Evolutionary conservation across 2,329 filamentous ascomycete species (phyloP).

Genomic region (Pseudocercospora crystallina): DNA sequence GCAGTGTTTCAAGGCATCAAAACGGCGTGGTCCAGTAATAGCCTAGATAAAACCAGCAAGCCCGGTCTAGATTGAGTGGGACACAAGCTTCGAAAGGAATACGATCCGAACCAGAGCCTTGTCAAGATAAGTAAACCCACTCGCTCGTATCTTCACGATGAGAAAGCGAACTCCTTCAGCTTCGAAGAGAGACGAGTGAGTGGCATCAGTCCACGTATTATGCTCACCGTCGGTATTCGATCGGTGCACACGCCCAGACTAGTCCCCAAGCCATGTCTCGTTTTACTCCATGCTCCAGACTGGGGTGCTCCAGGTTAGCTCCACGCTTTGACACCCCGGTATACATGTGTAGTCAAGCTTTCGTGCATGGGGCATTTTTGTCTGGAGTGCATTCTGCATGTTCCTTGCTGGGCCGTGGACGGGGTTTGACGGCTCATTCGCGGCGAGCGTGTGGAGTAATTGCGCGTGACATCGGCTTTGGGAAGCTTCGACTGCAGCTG

Average conservation of each 20-base stretch:
- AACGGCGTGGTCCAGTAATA: not conserved
- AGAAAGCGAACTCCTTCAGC: not conserved
- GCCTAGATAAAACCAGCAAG: not conserved
- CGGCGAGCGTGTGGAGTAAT: no score
- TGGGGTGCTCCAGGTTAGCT: no score
- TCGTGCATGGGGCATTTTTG: not conserved
- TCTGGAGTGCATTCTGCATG: no score
- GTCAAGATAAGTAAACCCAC: not conserved
- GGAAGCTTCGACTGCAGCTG: no score
- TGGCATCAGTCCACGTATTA: not conserved
- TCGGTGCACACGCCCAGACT: no score
- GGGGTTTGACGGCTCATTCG: slow-evolving; percentile 8
- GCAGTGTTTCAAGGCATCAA: not conserved
- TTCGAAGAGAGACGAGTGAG: not conserved
- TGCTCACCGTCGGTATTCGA: no score
- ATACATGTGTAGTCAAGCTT: slow-evolving; percentile 5
- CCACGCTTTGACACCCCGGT: not conserved
- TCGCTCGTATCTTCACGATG: not conserved
- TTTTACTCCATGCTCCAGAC: no score
- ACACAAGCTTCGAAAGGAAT: no score
- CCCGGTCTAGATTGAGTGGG: slow-evolving; percentile 2
- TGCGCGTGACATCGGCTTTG: no score
- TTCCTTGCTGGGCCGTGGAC: not conserved
- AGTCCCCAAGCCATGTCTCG: no score
- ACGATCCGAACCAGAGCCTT: no score